These are phyloP conservation scores for Ceratocystis huliohia DNA, from an alignment of 2,329 filamentous ascomycete genomes.

Conservation along the genomic window DNA sequence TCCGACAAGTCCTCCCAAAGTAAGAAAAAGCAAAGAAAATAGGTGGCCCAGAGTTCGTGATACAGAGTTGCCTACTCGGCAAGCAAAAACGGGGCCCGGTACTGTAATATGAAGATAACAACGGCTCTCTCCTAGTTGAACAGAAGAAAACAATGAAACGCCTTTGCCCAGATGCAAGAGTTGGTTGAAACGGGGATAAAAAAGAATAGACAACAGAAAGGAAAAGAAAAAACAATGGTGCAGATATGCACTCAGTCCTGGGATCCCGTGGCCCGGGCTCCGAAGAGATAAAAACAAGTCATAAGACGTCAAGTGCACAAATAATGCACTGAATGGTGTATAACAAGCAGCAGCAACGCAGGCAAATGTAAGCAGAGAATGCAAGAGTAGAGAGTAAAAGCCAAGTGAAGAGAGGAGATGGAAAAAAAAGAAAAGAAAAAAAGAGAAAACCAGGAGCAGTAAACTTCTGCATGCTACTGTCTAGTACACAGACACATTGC, in stretches of 20 bases:
- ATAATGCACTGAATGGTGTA: not conserved
- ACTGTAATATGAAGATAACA: not conserved
- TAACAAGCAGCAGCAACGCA: conserved; percentile 7
- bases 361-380: not conserved
- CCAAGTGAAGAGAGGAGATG: not conserved
- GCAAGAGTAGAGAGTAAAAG: conserved; percentile 6
- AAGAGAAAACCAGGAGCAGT: not conserved
- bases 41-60: not conserved
- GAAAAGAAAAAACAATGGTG: conserved; percentile 12
- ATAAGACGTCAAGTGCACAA: conserved; percentile 3
- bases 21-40: conserved; percentile 12
- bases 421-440: not conserved
- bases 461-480: not conserved
- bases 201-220: not conserved
- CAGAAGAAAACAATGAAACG: not conserved
- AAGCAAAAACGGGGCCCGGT: not conserved
- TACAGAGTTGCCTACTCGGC: not conserved
- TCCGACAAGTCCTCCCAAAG: conserved; percentile 1
- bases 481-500: conserved; percentile 7
- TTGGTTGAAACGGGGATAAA: not conserved
- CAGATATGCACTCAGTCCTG: not conserved
- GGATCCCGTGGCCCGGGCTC: not conserved
- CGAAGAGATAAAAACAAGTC: conserved; percentile 11
- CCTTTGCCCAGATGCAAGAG: conserved; percentile 1
- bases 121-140: not conserved